phyloP scores from a whole-genome alignment of 2,329 filamentous ascomycete genomes.

The Penicillium crustosum region DNA sequence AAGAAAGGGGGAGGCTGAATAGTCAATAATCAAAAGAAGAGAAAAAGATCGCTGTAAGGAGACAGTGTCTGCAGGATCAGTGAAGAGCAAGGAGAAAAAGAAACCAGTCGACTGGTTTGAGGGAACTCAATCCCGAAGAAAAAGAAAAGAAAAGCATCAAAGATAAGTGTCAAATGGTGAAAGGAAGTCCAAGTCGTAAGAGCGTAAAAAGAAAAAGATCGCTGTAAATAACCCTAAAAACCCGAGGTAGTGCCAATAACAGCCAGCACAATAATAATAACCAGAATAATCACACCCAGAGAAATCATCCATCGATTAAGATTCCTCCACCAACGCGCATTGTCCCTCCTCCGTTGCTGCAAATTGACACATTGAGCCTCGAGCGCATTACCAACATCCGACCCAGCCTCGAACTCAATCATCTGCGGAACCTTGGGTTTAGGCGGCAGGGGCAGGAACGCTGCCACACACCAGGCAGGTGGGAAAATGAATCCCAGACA shows the following conservation, averaged over 20 bases:
- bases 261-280: conserved; percentile 44
- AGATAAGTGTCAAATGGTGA: background rate
- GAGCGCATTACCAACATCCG: conserved; percentile 46
- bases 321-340: conserved; percentile 65
- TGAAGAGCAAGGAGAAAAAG: background rate
- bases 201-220: conserved; percentile 13
- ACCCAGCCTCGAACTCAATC: conserved; percentile 45
- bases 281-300: conserved; percentile 56
- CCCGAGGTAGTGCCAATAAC: conserved; percentile 36
- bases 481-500: conserved; percentile 76
- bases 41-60: background rate
- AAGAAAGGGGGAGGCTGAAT: background rate
- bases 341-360: conserved; percentile 54
- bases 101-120: background rate
- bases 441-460: conserved; percentile 69
- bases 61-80: background rate
- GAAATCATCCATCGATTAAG: conserved; percentile 62
- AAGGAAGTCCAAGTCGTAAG: conserved; percentile 11
- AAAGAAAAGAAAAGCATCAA: conserved; percentile 4
- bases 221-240: conserved; percentile 22
- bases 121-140: conserved; percentile 5
- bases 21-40: background rate
- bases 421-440: conserved; percentile 51
- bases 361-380: conserved; percentile 45
- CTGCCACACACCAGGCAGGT: conserved; percentile 77